Evolutionary conservation across 1,284 basidiomycete genomes (phyloP), one percentile per base, ranked within the genome.

Genomic region (Ceratobasidium theobromae): DNA sequence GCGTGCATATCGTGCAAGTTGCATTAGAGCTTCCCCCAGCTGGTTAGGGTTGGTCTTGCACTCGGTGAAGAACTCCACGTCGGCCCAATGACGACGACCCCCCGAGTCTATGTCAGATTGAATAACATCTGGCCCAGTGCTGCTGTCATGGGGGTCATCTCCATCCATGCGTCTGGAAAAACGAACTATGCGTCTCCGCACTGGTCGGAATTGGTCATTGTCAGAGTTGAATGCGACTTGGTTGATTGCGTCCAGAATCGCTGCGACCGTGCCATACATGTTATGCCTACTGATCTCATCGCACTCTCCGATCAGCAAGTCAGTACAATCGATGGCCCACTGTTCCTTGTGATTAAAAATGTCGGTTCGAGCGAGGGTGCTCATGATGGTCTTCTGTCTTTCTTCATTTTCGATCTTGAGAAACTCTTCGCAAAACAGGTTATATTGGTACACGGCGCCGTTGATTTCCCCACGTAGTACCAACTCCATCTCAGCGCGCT

Each of bases 1-100:
- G 18, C 57, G 57, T 6, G 57, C 57, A 25, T 60, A 60, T 18
- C 57, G 57, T 28, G 57, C 57, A 8, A 60, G 14, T n/a, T 60
- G 57, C 16, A 60, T 4, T 6, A 49, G 32, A 48, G 57, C 45
- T 0, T 58, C 43, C 14, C 55, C 35, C 2, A 58, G 14, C 23
- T 58, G 55, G 21, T 60, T 45, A 3, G 21, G 14, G 30, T 48
- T 25, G 45, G 16, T 30, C 32, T 60, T 60, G 45, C 57, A 60
- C 32, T 60, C 57, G 18, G 30, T 32, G 14, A 60, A 35, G 16
- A 60, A 38, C 9, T 48, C 2, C 14, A 60, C 57, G 5, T 60
- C 57, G 3, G 43, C 43, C 57, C 57, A 60, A 25, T 48, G 57
- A 4, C 57, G 32, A 14, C 6, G 40, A 2, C 18, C 21, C 21